phyloP scores from a whole-genome alignment of 768 basidiomycete genomes.

The Xerocomellus amylosporus region DNA sequence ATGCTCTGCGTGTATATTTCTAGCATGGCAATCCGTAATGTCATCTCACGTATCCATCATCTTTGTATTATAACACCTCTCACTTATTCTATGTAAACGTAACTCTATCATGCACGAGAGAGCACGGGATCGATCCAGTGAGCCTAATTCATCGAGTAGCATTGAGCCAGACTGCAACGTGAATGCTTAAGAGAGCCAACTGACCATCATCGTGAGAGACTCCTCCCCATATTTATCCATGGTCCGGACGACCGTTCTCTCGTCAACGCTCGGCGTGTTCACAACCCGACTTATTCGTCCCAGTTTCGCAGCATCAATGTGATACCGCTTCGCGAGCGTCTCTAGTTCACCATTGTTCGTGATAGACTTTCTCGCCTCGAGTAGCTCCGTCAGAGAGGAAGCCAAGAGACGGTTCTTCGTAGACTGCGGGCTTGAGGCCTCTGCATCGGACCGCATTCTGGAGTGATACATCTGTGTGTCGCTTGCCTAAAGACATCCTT shows the following conservation, averaged over 20 bases:
- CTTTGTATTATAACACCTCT: slow-evolving; percentile 9
- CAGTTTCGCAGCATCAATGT: slow-evolving; percentile 51
- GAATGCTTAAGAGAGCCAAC: slow-evolving; percentile 14
- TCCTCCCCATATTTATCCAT: slow-evolving; percentile 58
- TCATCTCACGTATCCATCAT: slow-evolving; percentile 2
- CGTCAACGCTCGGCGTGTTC: slow-evolving; percentile 61
- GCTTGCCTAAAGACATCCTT: slow-evolving; percentile 13
- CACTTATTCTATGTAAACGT: neutral
- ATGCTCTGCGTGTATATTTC: slow-evolving; percentile 66
- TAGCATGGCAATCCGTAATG: slow-evolving; percentile 28
- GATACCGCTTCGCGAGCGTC: slow-evolving; percentile 51
- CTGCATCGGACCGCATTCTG: slow-evolving; percentile 52
- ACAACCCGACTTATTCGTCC: slow-evolving; percentile 54
- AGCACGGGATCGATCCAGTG: slow-evolving; percentile 27
- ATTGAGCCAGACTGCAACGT: neutral
- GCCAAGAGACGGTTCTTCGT: slow-evolving; percentile 57
- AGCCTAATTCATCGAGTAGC: slow-evolving; percentile 18
- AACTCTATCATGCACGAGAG: neutral
- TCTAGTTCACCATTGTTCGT: slow-evolving; percentile 42
- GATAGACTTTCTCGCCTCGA: slow-evolving; percentile 60
- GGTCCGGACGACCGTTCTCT: slow-evolving; percentile 41
- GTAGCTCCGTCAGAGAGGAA: slow-evolving; percentile 48
- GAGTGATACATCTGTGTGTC: slow-evolving; percentile 49
- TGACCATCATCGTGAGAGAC: slow-evolving; percentile 47
- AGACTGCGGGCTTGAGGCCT: slow-evolving; percentile 42